Evolutionary conservation across 2,329 filamentous ascomycete species (phyloP), one percentile per base, ranked within the genome.

Genomic region (Cordyceps fumosorosea): DNA sequence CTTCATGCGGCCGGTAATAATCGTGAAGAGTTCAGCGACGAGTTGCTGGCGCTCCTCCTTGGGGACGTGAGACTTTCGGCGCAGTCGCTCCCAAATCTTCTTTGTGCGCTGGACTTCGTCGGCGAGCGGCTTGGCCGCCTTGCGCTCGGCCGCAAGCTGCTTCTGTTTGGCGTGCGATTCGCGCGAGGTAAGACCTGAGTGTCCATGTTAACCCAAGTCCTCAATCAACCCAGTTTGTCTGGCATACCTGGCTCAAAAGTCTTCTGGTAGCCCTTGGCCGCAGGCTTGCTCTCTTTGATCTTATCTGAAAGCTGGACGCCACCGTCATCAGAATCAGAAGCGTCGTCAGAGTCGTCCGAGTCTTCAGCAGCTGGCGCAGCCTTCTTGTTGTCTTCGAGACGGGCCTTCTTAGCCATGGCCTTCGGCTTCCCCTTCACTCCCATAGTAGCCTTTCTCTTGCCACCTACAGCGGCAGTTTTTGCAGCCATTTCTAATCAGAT

Each of bases 81-180:
- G 89, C 72, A 99, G 78, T 65, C 90, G 86, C 79, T 99, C 95
- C 96, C 95, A 99, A 59, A 99, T 84, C 79, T 97, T 96, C 82
- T 99, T 99, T 60, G 91, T 90, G 65, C 92, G 88, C 65, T 88
- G 85, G 66, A 98, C 87, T 71, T 90, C 86, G 73, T 98, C 93
- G 71, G 93, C 92, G 67, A 98, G 88, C 26, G 95, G 95, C 78
- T 97, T 98, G 50, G 90, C 88, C 44, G 90, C 88, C 80, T 93
- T 97, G 68, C 96, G 90, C 73, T 98, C 93, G 71, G 87, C 89
- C 26, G 87, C 89, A 56, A 97, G 81, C 65, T 89, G 89, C 76
- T 93, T 96, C 77, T 99, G 95, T 76, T 96, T 96, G 56, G 88
- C 87, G 74, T 98, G 95, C 24, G 92, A 87, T 81, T 99, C 95